Base-by-base conservation (phyloP, 2,329 filamentous ascomycete genomes). In the Colletotrichum sp. region DNA sequence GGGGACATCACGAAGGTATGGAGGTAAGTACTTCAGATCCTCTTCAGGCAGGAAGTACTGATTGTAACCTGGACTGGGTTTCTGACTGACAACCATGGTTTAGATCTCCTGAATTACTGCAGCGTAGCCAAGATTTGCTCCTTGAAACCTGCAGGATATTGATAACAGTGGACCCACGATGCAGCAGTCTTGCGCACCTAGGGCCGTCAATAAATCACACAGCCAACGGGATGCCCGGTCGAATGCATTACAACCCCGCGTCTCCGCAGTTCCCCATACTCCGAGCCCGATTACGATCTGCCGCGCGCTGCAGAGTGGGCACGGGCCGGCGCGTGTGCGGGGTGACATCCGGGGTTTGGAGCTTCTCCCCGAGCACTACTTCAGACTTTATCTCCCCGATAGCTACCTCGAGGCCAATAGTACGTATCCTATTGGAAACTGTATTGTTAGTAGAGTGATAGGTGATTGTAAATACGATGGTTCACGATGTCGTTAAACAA, bases 1-100 rank as follows among this genome's bases (percentile, higher is more conserved):
- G 13, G 75, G 75, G 12, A 77, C 75, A 52, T 77, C 77, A 8
- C 75, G 75, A 32, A 78, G 57, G 34, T 78, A 78, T 8, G 72
- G 76, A 3, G 77, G 77, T 3, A 77, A 32, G 44, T 75, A 78
- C 16, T 70, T 60, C 3, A 78, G 68, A 57, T 78, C 75, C 22
- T 72, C 59, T 44, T 78, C 77, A 1, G 57, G 34, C 1, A 78
- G 36, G 55, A 77, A 77, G 60, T 77, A 78, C 48, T 69, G 71
- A 65, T 77, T 78, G 67, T 75, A 78, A 8, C 36, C 62, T 16
- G n/a, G 28, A 22, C 10, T 57, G 28, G 26, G 44, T 34, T 68
- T 68, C 64, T 66, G 64, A 36, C 16, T 24, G 18, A 57, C 24
- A 7, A 26, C 30, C 65, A 68, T 68, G n/a, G n/a, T 48, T 28